phyloP scores from a whole-genome alignment of 306 rosid species.

The Lathyrus tuberosus region DNA sequence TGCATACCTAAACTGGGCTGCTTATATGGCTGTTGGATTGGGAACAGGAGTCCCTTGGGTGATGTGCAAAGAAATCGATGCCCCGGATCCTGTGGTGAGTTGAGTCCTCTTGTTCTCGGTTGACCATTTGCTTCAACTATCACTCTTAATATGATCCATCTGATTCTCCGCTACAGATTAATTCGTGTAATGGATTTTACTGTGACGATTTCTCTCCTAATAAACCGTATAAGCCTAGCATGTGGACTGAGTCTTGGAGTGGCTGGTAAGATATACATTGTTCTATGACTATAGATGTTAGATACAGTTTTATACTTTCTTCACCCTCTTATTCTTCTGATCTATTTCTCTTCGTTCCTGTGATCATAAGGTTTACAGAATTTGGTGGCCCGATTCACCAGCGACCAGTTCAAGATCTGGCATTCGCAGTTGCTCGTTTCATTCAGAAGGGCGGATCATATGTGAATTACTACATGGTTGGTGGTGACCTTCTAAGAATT shows the following conservation, averaged over 20 bases:
- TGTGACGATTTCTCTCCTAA: conserved; percentile 88
- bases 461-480: conserved; percentile 93
- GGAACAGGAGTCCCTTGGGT: conserved; percentile 96
- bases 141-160: conserved; percentile 5
- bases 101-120: too few species aligned
- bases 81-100: conserved; percentile 89
- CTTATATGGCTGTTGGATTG: conserved; percentile 90
- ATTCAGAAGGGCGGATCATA: conserved; percentile 85
- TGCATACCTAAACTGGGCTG: conserved; percentile 85
- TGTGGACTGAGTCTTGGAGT: conserved; percentile 99
- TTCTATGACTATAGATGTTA: conserved; percentile 19
- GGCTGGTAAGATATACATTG: conserved; percentile 71
- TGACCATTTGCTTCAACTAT: too few species aligned
- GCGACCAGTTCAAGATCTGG: conserved; percentile 93
- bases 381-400: conserved; percentile 82
- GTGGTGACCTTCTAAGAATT: conserved; percentile 47
- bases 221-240: conserved; percentile 85
- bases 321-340: conserved; percentile 9
- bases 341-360: not conserved
- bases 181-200: conserved; percentile 92
- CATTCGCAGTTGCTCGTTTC: conserved; percentile 96
- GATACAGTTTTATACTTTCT: conserved; percentile 21
- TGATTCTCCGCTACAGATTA: conserved; percentile 62
- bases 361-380: conserved; percentile 75
- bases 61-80: conserved; percentile 99